Evolutionary conservation across 306 rosid species (phyloP).

Genomic region (Trichosanthes cucumerina): DNA sequence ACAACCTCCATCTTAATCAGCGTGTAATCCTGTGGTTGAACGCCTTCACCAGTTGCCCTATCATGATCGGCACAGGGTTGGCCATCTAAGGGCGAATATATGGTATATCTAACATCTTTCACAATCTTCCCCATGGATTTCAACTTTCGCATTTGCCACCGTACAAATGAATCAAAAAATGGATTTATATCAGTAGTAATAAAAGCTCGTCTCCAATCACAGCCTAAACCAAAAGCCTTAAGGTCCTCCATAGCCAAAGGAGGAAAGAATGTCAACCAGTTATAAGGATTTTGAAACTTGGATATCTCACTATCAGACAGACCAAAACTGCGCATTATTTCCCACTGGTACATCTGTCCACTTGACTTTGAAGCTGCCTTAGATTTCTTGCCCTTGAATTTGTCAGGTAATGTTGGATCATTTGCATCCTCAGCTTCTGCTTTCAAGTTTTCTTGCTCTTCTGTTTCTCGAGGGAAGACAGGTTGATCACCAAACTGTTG

Average conservation of each 20-base stretch:
- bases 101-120: constrained; percentile 77
- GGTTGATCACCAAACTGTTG: constrained; percentile 65
- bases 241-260: constrained; percentile 86
- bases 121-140: constrained; percentile 78
- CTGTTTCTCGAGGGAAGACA: constrained; percentile 34
- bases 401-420: constrained; percentile 32
- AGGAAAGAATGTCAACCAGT: constrained; percentile 80
- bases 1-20: constrained; percentile 79
- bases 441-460: constrained; percentile 25
- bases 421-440: constrained; percentile 23
- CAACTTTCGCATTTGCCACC: constrained; percentile 93
- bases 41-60: constrained; percentile 92
- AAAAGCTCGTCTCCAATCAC: constrained; percentile 95
- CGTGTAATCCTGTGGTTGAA: constrained; percentile 91
- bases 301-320: constrained; percentile 60
- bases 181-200: constrained; percentile 71
- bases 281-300: constrained; percentile 66
- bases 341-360: constrained; percentile 79
- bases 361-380: constrained; percentile 62
- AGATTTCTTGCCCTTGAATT: constrained; percentile 83
- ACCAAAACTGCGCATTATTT: constrained; percentile 89
- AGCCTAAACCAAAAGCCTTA: constrained; percentile 82
- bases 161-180: constrained; percentile 65
- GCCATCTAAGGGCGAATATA: constrained; percentile 85
- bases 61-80: constrained; percentile 99